Evolutionary conservation across 75 land plant species (phyloP).

Genomic region (Ceratopteris richardii): DNA sequence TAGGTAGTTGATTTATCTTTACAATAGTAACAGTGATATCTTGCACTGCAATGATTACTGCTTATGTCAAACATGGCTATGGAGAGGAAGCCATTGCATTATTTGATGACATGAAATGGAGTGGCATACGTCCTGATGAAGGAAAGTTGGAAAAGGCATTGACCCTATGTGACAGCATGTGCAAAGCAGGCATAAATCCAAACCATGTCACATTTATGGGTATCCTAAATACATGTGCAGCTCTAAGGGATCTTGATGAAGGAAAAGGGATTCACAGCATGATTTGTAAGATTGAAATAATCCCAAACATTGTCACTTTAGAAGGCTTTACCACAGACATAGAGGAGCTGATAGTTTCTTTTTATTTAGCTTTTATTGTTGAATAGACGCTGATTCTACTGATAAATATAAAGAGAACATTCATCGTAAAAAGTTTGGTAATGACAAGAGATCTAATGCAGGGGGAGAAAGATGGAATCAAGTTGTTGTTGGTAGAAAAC

Average conservation of each 20-base stretch:
- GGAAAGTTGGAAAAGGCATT: constrained; percentile 26
- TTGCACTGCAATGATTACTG: constrained; percentile 13
- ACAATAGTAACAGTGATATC: no score
- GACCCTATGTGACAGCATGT: constrained; percentile 18
- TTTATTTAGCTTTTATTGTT: no score
- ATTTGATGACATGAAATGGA: constrained; percentile 6
- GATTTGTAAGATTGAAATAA: not conserved
- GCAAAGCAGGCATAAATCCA: constrained; percentile 16
- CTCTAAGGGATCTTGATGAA: constrained; percentile 7
- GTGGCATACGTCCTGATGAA: constrained; percentile 6
- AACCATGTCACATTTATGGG: constrained; percentile 27
- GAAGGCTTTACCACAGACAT: no score
- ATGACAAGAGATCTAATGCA: no score
- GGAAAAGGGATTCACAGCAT: constrained; percentile 36
- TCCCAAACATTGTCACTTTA: constrained; percentile 20
- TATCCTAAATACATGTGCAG: constrained; percentile 33
- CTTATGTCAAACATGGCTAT: constrained; percentile 6
- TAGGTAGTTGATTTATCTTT: no score
- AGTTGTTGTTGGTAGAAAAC: no score
- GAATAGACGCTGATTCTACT: no score
- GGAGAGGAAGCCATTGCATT: constrained; percentile 3
- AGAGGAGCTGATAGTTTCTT: no score
- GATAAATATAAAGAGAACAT: no score
- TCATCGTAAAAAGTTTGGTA: no score
- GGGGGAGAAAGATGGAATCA: no score